A percentile compares a stretch with the other conserved stretches of the same genome.
These are phyloP conservation scores for Lachancea nothofagi DNA, from an alignment of 805 yeast genomes.

Conservation along the genomic window DNA sequence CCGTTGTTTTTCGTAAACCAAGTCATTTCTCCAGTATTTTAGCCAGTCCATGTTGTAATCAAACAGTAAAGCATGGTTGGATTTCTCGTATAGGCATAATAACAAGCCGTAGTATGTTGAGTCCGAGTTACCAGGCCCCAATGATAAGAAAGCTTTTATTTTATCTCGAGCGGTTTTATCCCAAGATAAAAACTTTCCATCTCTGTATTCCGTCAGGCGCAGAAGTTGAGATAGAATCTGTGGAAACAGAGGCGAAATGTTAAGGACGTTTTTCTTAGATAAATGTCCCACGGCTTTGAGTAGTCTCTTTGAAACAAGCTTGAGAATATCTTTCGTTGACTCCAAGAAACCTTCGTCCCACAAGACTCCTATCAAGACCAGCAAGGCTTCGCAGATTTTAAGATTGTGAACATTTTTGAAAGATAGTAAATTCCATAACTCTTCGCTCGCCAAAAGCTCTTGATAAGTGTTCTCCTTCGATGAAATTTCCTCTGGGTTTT, in stretches of 20 bases:
- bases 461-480: slow-evolving; percentile 17
- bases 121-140: slow-evolving; percentile 52
- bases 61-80: slow-evolving; percentile 15
- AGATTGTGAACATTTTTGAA: slow-evolving; percentile 36
- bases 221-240: slow-evolving; percentile 46
- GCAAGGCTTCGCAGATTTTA: slow-evolving; percentile 38
- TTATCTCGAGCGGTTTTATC: slow-evolving; percentile 43
- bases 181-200: slow-evolving; percentile 49
- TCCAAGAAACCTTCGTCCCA: slow-evolving; percentile 17
- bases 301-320: slow-evolving; percentile 29
- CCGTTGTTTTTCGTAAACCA: slow-evolving; percentile 26
- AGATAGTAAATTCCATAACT: slow-evolving; percentile 40
- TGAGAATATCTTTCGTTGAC: slow-evolving; percentile 28
- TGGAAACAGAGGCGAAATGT: slow-evolving; percentile 43
- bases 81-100: slow-evolving; percentile 16
- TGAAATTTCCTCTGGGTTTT: slow-evolving; percentile 9
- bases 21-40: slow-evolving; percentile 28
- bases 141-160: slow-evolving; percentile 41
- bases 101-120: slow-evolving; percentile 42
- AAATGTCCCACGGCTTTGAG: slow-evolving; percentile 33
- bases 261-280: slow-evolving; percentile 33
- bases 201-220: slow-evolving; percentile 40
- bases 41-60: slow-evolving; percentile 23
- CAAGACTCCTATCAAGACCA: slow-evolving; percentile 36
- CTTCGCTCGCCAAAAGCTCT: slow-evolving; percentile 39